Conservation (phyloP, 371 early-diverging fungal genomes). For the Rhizomucor miehei region DNA sequence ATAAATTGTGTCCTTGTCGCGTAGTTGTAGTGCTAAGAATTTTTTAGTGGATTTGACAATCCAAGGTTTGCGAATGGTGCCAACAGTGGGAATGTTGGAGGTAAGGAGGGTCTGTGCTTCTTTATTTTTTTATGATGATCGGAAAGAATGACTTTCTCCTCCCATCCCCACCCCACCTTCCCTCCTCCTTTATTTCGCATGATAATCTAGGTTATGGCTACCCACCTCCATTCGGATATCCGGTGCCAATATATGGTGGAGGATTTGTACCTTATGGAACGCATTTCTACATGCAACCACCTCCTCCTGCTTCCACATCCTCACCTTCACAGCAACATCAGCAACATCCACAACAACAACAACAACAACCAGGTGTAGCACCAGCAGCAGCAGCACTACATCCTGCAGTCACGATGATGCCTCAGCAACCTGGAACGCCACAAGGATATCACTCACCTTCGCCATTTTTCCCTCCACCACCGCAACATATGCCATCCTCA, state of each 20-base stretch:
- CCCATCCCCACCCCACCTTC: too few species aligned
- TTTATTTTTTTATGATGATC: too few species aligned
- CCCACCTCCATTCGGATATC: too few species aligned
- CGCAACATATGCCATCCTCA: conserved; percentile 1
- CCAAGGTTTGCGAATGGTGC: too few species aligned
- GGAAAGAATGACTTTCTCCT: too few species aligned
- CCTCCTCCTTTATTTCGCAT: too few species aligned
- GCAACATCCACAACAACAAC: neutral
- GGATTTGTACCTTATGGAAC: too few species aligned
- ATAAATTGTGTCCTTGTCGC: neutral
- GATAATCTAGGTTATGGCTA: too few species aligned
- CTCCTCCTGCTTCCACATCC: neutral
- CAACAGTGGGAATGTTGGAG: too few species aligned
- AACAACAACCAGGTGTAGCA: neutral
- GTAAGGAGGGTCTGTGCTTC: too few species aligned
- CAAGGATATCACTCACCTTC: conserved; percentile 4
- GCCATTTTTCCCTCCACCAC: conserved; percentile 7
- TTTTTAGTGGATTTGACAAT: neutral
- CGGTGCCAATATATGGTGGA: too few species aligned
- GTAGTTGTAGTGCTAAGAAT: neutral
- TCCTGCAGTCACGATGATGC: neutral
- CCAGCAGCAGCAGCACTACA: neutral
- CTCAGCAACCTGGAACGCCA: neutral
- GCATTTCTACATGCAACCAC: neutral
- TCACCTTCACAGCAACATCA: neutral